Evolutionary conservation across 176 grass and related monocot species (phyloP).

Genomic region (Coix lacrymajobi): DNA sequence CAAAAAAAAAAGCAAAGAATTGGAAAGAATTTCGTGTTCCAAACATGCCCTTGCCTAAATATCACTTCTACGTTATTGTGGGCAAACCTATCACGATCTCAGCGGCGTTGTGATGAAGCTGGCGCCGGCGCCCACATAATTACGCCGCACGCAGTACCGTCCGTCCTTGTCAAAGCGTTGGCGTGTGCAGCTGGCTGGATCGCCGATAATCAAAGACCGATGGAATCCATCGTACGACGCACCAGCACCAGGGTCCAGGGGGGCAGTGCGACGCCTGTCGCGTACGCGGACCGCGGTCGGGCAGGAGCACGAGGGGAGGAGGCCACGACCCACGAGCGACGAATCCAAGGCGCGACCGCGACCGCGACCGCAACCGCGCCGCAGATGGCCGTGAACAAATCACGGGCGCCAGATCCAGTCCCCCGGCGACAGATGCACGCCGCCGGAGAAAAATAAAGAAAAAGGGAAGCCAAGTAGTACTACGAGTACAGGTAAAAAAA

Average conservation of each 20-base stretch:
- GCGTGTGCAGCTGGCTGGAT: neutral
- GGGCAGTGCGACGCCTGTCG: neutral
- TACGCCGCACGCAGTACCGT: neutral
- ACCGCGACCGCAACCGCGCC: neutral
- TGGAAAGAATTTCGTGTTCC: too few species aligned
- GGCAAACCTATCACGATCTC: too few species aligned
- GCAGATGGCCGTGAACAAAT: neutral
- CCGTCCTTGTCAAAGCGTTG: too few species aligned
- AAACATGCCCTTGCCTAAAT: too few species aligned
- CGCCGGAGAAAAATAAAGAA: neutral
- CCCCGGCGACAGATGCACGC: neutral
- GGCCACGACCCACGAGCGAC: neutral
- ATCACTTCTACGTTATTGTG: too few species aligned
- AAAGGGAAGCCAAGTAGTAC: neutral
- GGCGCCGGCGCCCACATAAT: neutral
- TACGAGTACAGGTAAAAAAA: neutral
- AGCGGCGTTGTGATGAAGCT: too few species aligned
- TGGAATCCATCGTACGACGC: neutral
- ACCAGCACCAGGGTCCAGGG: too few species aligned
- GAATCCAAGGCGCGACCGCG: neutral
- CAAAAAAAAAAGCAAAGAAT: too few species aligned
- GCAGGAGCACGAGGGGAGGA: neutral
- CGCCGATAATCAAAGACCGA: neutral
- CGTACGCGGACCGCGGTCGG: neutral
- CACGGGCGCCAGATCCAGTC: neutral